Base-by-base conservation (phyloP, 257 asterid species). In the Lycium barbarum region DNA sequence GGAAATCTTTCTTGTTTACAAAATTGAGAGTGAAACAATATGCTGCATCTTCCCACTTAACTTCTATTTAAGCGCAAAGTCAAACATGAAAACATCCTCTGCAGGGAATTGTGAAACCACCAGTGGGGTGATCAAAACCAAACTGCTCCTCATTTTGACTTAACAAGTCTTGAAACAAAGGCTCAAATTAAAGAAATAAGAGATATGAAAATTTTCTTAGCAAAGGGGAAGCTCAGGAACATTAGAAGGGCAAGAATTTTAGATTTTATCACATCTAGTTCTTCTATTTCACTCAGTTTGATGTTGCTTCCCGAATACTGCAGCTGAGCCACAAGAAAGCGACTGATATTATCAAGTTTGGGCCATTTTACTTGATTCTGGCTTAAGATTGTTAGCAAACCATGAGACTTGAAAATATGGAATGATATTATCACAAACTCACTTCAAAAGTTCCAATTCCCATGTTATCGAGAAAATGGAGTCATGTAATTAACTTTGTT, bases 121-220 rank as follows among this genome's bases (percentile, higher is more conserved):
- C 47, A 40, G 17, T 70, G 17, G 9, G 93, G 84, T 91, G 91
- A 79, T 85, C 40, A 73, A 84, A 62, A n/a, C 98, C 95, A 43
- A 92, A 93, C 65, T 95, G 95, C 85, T 95, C 94, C 55, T 89
- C 91, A 2, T 92, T 93, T 92, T 87, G 88, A 80, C 79, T 90
- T 89, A 93, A 55, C 90, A 93, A 86, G 59, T 95, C 94, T 57
- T 93, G 92, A 63, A 94, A 92, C 87, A 49, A 49, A 49, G 62
- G 6, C 8, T 55, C 20, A 55, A 5, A 55, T 55, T 14, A 15
- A 14, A 14, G 62, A 55, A 55, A n/a, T 3, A 40, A 40, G 45
- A 40, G 45, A 40, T 4, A 40, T 6, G 6, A 40, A 40, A 40
- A 55, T 4, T 14, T 55, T 55, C 62, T 55, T 15, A 1, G 8